Evolutionary conservation across 2,329 filamentous ascomycete genomes (phyloP), one percentile per base, ranked within the genome.

Genomic region (Cladophialophora carrionii): DNA sequence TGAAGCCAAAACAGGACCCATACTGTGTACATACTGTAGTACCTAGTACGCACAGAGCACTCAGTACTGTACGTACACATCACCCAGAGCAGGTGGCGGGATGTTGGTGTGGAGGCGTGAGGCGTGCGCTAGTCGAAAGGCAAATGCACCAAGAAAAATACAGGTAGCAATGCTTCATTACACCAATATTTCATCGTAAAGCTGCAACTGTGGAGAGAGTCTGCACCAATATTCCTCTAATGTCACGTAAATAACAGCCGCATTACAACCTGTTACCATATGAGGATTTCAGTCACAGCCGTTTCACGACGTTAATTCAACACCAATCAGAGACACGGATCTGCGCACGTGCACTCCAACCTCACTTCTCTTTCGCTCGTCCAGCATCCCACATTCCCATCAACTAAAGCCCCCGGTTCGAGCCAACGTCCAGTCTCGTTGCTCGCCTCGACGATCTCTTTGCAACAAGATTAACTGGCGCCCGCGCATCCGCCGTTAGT

Each of bases 291-390:
- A n/a, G 6, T 9, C 46, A 51, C 22, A 20, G 48, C 24, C 24
- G 22, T 29, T 51, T 26, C 24, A 10, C 20, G 48, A 51, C 48
- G 48, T 51, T 51, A 20, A 51, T 51, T 51, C 8, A 20, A 51
- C 24, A 9, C 48, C 48, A 51, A 51, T 51, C 48, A 51, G 12
- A 51, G 9, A 12, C 24, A 8, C 48, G 22, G 48, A 51, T 12
- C 22, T 10, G 14, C 48, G 17, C 48, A 51, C 48, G 48, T 51
- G 48, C 17, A 29, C 20, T 1, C 26, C 48, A 20, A 51, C 48
- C 20, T 24, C 48, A 51, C 24, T 51, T 51, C 24, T 24, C 48
- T 51, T 51, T 51, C 48, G 48, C 48, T 29, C 24, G 14, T 26
- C 12, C 20, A 22, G 22, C 5, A 51, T 51, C 3, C 22, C 22